Evolutionary conservation across 2,329 filamentous ascomycete species (phyloP), one percentile per base, ranked within the genome.

Genomic region (Ceratocystis cacaofunesta): DNA sequence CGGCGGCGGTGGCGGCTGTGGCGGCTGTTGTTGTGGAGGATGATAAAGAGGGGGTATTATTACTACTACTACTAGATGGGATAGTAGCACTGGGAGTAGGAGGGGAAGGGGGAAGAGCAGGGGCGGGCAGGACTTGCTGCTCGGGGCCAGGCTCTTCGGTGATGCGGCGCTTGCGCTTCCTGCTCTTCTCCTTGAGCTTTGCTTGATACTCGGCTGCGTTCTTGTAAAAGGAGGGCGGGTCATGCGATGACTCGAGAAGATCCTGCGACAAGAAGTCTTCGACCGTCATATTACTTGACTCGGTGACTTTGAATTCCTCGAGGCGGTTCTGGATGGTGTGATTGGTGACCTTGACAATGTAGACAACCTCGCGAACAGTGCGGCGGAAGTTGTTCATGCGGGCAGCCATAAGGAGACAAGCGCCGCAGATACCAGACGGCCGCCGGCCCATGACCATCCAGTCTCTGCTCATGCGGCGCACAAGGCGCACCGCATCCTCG

Each of bases 311-410:
- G 76, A 97, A 99, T 72, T 99, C 94, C 69, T 92, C 86, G 8
- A 99, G 78, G 68, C 94, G 90, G 73, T 92, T 90, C 71, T 91
- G 88, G 68, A 99, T 90, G 6, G 94, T 99, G 68, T 90, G 83
- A 69, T 95, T 95, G 52, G 92, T 95, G 62, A 97, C 92, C 73
- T 96, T 97, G 73, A 96, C 92, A 46, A 96, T 89, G 73, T 96
- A 97, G n/a, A 97, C 92, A 7, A 99, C 89, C 75, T 99, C 94
- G 36, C 91, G 85, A 12, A 95, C 85, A 0, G 91, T 96, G 19
- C 94, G 86, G 57, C 92, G 88, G 73, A 95, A 99, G 75, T 97
- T 97, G 81, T 96, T 95, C 88, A 97, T 97, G 63, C 94, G 88
- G 7, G 94, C 92, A 5, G 94, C 94, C 74, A 99, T 87, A 68